Evolutionary conservation across 305 asterid species (phyloP), one percentile per base, ranked within the genome.

Genomic region (Fraxinus greggii): DNA sequence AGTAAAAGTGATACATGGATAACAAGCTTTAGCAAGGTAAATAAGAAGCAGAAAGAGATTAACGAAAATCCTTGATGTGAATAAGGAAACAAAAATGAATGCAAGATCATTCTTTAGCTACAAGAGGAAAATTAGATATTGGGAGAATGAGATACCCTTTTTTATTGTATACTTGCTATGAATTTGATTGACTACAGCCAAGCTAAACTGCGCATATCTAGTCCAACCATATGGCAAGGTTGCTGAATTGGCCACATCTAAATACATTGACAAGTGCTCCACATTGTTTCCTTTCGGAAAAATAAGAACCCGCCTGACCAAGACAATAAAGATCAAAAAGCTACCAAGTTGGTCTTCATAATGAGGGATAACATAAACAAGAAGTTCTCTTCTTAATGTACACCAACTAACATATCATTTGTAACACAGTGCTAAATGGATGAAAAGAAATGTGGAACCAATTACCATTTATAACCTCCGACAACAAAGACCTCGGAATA

Each of bases 201-300:
- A 85, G 91, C 93, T 93, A 87, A 94, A 93, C 90, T 93, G 98
- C 23, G 98, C 97, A 83, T 92, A 92, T 88, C 97, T 92, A 90
- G 84, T 89, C 98, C 98, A 93, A 72, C 97, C 98, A 81, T 92
- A 89, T 1, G 93, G 94, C 93, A 94, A 89, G 75, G 84, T 42
- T 79, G 91, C 67, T 32, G 97, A 89, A 86, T 94, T 95, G 70
- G 98, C 97, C 85, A 92, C 98, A 76, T 92, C 97, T 84, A 94
- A 87, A 86, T 92, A 93, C 94, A 91, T 90, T 4, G 98, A 94
- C 85, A 94, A 84, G 86, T 80, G 88, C 67, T 94, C 97, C 85
- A 92, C 97, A 80, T 92, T 94, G 90, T 93, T 92, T 73, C 98
- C 98, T 81, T 94, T 93, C 0, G 97, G 98, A 86, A 93, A 94